Conservation (phyloP, 1,284 basidiomycete species). For the Rhizopogon parksii region DNA sequence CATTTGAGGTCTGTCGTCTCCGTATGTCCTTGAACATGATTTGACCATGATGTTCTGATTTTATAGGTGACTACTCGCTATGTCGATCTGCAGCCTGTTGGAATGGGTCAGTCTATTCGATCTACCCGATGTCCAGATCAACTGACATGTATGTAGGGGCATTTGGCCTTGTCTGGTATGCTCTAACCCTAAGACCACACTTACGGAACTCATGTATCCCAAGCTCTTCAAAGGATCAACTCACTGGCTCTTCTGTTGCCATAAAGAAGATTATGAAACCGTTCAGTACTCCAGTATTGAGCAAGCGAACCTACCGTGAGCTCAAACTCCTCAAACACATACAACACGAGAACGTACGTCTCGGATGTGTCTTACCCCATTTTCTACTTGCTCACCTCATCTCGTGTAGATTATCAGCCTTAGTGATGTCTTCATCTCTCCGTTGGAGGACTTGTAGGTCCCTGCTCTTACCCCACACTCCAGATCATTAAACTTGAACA, state of each 20-base stretch:
- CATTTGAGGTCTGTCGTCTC: conserved; percentile 65
- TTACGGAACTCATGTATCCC: conserved; percentile 8
- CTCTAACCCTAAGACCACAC: conserved; percentile 10
- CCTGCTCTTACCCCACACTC: conserved; percentile 4
- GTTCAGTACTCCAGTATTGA: conserved; percentile 95
- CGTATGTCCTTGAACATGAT: conserved; percentile 13
- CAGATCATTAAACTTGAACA: conserved; percentile 6
- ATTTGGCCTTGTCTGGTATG: conserved; percentile 92
- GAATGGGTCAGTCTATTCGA: conserved; percentile 74
- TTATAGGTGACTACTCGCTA: conserved; percentile 92
- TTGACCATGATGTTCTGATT: conserved; percentile 22
- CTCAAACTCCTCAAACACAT: conserved; percentile 98
- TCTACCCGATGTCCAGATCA: conserved; percentile 13
- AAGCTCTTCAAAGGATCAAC: conserved; percentile 96
- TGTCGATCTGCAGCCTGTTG: conserved; percentile 99
- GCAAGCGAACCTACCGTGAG: conserved; percentile 96
- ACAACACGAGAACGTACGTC: conserved; percentile 90
- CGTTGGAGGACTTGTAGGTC: conserved; percentile 88
- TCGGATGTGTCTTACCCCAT: background rate
- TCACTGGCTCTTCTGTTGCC: conserved; percentile 90
- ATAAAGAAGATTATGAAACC: conserved; percentile 99
- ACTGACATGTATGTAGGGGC: conserved; percentile 51
- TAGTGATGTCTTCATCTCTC: conserved; percentile 98
- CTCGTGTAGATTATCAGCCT: conserved; percentile 86
- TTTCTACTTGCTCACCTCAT: conserved; percentile 5